Percentiles rank a stretch among this genome's conserved stretches.
Conservation (phyloP, 1,139 yeast species). For the Candida tropicalis region DNA sequence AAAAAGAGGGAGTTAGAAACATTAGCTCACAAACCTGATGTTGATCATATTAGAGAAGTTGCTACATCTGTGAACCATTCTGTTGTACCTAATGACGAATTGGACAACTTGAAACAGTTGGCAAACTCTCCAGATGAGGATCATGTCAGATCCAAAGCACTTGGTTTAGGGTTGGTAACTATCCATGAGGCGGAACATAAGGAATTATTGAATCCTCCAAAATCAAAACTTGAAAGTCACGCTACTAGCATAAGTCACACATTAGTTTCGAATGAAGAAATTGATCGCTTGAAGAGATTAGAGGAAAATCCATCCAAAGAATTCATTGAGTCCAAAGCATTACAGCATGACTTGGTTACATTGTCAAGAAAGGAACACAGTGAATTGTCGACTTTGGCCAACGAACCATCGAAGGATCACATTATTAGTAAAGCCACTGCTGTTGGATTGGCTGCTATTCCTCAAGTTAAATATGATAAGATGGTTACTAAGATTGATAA, state of each 20-base stretch:
- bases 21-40: conserved; percentile 15
- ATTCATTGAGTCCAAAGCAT: conserved; percentile 19
- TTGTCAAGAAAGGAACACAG: conserved; percentile 31
- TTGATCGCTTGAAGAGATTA: conserved; percentile 17
- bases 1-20: conserved; percentile 16
- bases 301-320: conserved; percentile 13
- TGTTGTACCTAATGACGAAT: conserved; percentile 17
- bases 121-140: conserved; percentile 22
- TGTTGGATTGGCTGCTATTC: conserved; percentile 29
- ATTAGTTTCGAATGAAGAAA: conserved; percentile 17
- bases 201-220: conserved; percentile 23
- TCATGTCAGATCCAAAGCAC: conserved; percentile 18
- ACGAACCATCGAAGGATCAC: conserved; percentile 33
- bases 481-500: conserved; percentile 20
- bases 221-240: conserved; percentile 23
- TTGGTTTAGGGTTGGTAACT: conserved; percentile 18
- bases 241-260: conserved; percentile 19
- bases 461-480: conserved; percentile 24
- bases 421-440: conserved; percentile 24
- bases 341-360: conserved; percentile 23
- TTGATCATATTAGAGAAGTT: conserved; percentile 18
- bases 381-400: conserved; percentile 26
- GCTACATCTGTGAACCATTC: conserved; percentile 20
- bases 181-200: conserved; percentile 21
- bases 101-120: conserved; percentile 16